Evolutionary conservation across 2,329 filamentous ascomycete genomes (phyloP).

Genomic region (Aureobasidium vineae): DNA sequence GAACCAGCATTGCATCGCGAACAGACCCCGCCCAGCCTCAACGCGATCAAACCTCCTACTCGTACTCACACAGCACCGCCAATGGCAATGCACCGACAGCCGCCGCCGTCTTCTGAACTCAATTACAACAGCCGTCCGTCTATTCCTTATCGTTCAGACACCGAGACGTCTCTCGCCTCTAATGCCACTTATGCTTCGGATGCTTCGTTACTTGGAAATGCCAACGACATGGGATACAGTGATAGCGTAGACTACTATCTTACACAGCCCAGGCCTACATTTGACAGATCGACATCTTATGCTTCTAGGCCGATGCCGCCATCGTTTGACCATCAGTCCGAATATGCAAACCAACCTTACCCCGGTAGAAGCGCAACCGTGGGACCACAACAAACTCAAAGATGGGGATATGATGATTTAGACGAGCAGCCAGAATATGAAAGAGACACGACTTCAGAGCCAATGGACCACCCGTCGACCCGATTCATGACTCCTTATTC

Average conservation of each 20-base stretch:
- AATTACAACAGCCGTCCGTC: slow-evolving; percentile 36
- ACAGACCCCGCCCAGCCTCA: slow-evolving; percentile 35
- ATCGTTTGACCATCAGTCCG: slow-evolving; percentile 9
- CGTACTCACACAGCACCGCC: slow-evolving; percentile 14
- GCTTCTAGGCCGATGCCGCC: slow-evolving; percentile 10
- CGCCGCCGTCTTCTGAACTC: neutral
- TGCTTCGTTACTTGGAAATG: slow-evolving; percentile 60
- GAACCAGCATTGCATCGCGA: neutral
- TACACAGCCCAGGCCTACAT: slow-evolving; percentile 4
- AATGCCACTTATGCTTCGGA: slow-evolving; percentile 62
- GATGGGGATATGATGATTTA: neutral
- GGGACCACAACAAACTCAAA: slow-evolving; percentile 13
- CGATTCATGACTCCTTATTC: neutral
- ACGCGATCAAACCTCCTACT: slow-evolving; percentile 35
- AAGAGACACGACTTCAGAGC: neutral
- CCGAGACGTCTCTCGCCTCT: slow-evolving; percentile 55
- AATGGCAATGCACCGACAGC: slow-evolving; percentile 8
- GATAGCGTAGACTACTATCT: slow-evolving; percentile 11
- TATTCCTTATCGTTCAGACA: slow-evolving; percentile 45
- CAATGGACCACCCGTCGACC: neutral
- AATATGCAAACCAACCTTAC: slow-evolving; percentile 1
- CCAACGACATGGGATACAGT: slow-evolving; percentile 57
- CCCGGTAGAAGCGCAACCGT: slow-evolving; percentile 22
- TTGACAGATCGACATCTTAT: slow-evolving; percentile 27
- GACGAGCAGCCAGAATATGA: neutral